A percentile compares a stretch with the other conserved stretches of the same genome.
Evolutionary conservation across 495 filamentous ascomycete species (phyloP).

Genomic region (Aspergillus steynii): DNA sequence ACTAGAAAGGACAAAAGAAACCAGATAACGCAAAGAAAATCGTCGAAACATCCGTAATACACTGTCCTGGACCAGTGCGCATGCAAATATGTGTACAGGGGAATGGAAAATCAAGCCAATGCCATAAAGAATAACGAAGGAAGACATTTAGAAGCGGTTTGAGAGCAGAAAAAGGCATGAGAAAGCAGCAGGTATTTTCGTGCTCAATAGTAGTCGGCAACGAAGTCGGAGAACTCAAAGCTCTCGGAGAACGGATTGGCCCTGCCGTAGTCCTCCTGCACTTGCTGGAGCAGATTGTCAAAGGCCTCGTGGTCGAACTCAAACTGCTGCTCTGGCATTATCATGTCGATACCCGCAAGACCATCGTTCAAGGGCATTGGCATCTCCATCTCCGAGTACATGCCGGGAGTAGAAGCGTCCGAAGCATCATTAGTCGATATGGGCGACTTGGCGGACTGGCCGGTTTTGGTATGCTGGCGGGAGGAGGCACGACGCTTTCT

Average conservation of each 20-base stretch:
- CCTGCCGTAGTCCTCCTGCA: conserved; percentile 12
- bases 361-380: conserved; percentile 3
- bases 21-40: too few species aligned
- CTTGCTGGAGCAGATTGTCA: conserved; percentile 21
- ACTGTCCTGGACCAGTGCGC: too few species aligned
- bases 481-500: conserved; percentile 40
- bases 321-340: conserved; percentile 10
- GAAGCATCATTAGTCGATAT: conserved; percentile 8
- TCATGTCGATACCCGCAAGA: conserved; percentile 3
- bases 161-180: neutral
- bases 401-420: conserved; percentile 6
- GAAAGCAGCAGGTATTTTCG: neutral
- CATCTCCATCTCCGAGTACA: conserved; percentile 10
- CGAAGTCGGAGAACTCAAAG: conserved; percentile 21
- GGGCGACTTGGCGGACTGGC: conserved; percentile 4
- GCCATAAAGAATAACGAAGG: neutral
- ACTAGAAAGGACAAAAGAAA: too few species aligned
- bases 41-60: too few species aligned
- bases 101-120: neutral
- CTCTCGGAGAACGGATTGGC: conserved; percentile 10
- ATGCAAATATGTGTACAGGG: conserved; percentile 5
- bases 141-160: neutral
- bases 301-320: conserved; percentile 16
- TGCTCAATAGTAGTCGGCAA: conserved; percentile 17
- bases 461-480: conserved; percentile 13